Percentiles rank a stretch among this genome's conserved stretches.
These are phyloP conservation scores for Pseudogymnoascus destructans DNA, from an alignment of 2,329 filamentous ascomycete genomes.

Conservation along the genomic window DNA sequence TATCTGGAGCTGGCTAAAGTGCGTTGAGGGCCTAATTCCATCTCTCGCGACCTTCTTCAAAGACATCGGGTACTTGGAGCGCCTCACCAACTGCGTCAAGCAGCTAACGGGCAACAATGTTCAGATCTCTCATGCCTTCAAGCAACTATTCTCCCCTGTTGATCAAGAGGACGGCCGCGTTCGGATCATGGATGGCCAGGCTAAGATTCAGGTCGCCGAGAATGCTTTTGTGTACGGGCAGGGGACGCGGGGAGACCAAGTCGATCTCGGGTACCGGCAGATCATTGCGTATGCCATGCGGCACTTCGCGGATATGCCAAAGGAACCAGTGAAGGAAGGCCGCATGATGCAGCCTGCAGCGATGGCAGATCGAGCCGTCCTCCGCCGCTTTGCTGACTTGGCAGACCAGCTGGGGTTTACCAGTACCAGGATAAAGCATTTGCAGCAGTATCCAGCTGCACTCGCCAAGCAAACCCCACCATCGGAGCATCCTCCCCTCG, in stretches of 20 bases:
- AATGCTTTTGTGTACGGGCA: background rate
- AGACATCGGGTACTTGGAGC: slow-evolving; percentile 14
- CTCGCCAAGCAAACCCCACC: background rate
- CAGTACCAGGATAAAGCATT: slow-evolving; percentile 6
- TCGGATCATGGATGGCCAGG: background rate
- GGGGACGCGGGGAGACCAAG: background rate
- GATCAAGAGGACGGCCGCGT: background rate
- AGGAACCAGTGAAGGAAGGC: slow-evolving; percentile 6
- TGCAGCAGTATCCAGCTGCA: slow-evolving; percentile 9
- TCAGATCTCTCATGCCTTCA: background rate
- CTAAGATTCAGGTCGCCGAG: slow-evolving; percentile 8
- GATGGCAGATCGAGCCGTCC: slow-evolving; percentile 6
- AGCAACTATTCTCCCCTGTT: background rate
- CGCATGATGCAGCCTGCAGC: background rate
- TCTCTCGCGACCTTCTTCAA: slow-evolving; percentile 14
- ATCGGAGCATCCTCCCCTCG: background rate
- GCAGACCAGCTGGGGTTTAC: slow-evolving; percentile 9
- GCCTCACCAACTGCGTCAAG: slow-evolving; percentile 12
- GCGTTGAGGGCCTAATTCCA: background rate
- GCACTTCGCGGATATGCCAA: slow-evolving; percentile 9
- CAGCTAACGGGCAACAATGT: slow-evolving; percentile 8
- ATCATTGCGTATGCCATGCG: slow-evolving; percentile 10
- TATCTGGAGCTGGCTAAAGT: background rate
- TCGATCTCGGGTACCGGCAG: slow-evolving; percentile 7
- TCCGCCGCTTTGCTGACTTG: slow-evolving; percentile 9